Evolutionary conservation across 345 rosid species (phyloP), one percentile per base, ranked within the genome.

Genomic region (Hibiscus trionum): DNA sequence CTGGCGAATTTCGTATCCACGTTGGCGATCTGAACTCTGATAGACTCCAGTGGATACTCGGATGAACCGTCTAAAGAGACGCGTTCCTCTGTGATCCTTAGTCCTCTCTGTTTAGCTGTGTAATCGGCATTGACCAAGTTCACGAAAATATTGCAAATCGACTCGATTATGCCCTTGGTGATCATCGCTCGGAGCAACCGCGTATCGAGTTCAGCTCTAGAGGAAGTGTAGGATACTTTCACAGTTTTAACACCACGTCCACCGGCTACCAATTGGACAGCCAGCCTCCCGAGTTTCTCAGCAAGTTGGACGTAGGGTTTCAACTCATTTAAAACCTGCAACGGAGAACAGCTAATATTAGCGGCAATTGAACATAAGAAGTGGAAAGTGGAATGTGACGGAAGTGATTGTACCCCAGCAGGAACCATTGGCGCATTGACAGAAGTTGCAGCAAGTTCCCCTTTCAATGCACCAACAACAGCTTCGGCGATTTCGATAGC

Each of bases 351-450:
- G 2, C 44, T 27, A n/a, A 11, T 42, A 66, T 12, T 44, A 44
- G 65, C 52, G 17, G 15, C 56, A 10, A 29, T 44, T 7, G 3
- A 26, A 15, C 21, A 7, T 46, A 27, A 16, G 8, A 4, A 65
- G 12, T 1, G 17, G 37, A 46, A 66, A 39, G 12, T 15, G 24
- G 17, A 19, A 50, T 39, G 44, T 39, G 44, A 39, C 11, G 2
- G 44, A 65, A 21, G 2, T 37, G 7, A 19, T 56, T 37, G 74
- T 83, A 86, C 94, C 92, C 87, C 89, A 61, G 97, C 93, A 74
- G 97, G 89, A 75, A 91, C 97, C 97, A 91, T 88, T 4, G 96
- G 92, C n/a, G 97, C 96, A 81, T 91, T 91, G 78, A 91, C 96
- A 11, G 96, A 93, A 72, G 97, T 90, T 24, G 96, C 85, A 73